Percentiles rank a stretch among this genome's conserved stretches.
phyloP scores from a whole-genome alignment of 2,329 filamentous ascomycete genomes.

The Cyanodermella asteris region DNA sequence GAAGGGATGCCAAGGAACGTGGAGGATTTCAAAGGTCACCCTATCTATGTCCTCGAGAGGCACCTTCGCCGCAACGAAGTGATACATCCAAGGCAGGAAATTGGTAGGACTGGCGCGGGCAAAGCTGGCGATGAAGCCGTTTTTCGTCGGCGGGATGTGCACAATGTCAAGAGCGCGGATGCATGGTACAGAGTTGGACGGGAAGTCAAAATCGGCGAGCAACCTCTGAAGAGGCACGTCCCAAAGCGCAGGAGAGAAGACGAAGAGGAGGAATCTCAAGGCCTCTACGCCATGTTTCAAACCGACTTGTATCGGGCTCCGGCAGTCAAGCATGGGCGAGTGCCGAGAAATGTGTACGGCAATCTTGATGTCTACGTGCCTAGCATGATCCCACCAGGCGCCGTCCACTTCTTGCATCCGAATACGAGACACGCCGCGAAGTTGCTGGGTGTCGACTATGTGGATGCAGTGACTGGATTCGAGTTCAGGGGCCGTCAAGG shows the following conservation, averaged over 20 bases:
- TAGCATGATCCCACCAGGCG: conserved; percentile 40
- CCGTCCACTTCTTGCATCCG: conserved; percentile 31
- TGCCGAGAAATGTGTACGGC: conserved; percentile 41
- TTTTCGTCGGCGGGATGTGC: conserved; percentile 63
- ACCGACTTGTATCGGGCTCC: conserved; percentile 55
- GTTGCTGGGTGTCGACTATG: conserved; percentile 61
- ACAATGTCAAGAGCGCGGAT: conserved; percentile 53
- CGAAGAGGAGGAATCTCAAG: conserved; percentile 15
- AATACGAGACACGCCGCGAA: conserved; percentile 50
- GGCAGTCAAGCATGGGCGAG: conserved; percentile 47
- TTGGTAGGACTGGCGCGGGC: conserved; percentile 50
- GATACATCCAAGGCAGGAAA: conserved; percentile 46
- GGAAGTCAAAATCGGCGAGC: conserved; percentile 51
- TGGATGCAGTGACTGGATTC: conserved; percentile 77
- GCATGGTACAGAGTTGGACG: conserved; percentile 82
- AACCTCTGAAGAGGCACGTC: conserved; percentile 55
- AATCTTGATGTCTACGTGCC: conserved; percentile 43
- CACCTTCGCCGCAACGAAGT: conserved; percentile 72
- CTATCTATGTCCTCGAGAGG: conserved; percentile 60
- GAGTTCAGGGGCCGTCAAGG: conserved; percentile 68
- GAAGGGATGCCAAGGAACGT: conserved; percentile 78
- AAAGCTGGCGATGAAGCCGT: conserved; percentile 44
- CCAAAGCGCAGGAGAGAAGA: conserved; percentile 19
- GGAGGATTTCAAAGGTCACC: conserved; percentile 71
- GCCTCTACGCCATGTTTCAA: conserved; percentile 36